A percentile compares a stretch with the other conserved stretches of the same genome.
These are phyloP conservation scores for Rhododendron henanense DNA, from an alignment of 148 eudicot genomes.

Conservation along the genomic window DNA sequence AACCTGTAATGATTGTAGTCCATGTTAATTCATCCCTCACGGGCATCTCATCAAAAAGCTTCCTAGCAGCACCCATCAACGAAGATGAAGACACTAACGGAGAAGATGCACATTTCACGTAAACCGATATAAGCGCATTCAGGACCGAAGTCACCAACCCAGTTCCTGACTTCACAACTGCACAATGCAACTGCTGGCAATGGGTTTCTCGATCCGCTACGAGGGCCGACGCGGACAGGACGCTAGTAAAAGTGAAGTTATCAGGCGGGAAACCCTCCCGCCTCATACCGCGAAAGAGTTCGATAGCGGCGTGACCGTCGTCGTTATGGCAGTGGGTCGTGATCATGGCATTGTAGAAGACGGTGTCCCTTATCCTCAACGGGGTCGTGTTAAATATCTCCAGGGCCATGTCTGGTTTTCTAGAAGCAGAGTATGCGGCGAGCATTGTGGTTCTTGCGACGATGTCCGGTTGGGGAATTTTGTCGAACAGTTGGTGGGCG, in stretches of 20 bases:
- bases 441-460: slow-evolving; percentile 55
- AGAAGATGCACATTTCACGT: slow-evolving; percentile 54
- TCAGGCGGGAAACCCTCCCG: slow-evolving; percentile 31
- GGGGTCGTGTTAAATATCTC: slow-evolving; percentile 49
- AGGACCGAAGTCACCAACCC: slow-evolving; percentile 40
- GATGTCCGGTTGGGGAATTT: slow-evolving; percentile 50
- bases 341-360: slow-evolving; percentile 67
- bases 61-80: slow-evolving; percentile 44
- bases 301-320: slow-evolving; percentile 46
- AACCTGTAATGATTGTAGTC: slow-evolving; percentile 65
- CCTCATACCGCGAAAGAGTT: slow-evolving; percentile 40
- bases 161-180: slow-evolving; percentile 47
- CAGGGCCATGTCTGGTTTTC: slow-evolving; percentile 28
- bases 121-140: slow-evolving; percentile 50
- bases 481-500: slow-evolving; percentile 57
- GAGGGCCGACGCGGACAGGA: slow-evolving; percentile 40
- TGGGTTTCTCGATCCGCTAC: slow-evolving; percentile 39
- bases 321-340: slow-evolving; percentile 40
- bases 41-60: slow-evolving; percentile 47
- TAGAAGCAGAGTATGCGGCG: slow-evolving; percentile 36
- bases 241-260: slow-evolving; percentile 39
- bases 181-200: slow-evolving; percentile 54
- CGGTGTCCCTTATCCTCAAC: slow-evolving; percentile 39
- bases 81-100: slow-evolving; percentile 20
- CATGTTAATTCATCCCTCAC: slow-evolving; percentile 52